Conservation (phyloP, 768 basidiomycete species). For the Xerocomus brunneocitrinus region DNA sequence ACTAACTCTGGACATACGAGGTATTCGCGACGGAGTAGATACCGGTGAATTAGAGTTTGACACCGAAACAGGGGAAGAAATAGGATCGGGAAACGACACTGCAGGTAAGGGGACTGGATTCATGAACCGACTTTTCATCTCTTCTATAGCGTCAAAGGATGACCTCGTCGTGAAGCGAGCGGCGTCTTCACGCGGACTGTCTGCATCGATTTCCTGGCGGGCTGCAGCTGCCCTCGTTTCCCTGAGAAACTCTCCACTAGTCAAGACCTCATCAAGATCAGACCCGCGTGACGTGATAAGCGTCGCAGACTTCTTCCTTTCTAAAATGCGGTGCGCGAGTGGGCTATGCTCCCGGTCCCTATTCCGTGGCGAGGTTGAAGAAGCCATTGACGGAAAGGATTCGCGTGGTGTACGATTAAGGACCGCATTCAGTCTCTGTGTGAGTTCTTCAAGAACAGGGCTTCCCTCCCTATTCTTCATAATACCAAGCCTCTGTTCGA, state of each 20-base stretch:
- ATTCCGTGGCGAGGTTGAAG: constrained; percentile 16
- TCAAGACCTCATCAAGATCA: constrained; percentile 1
- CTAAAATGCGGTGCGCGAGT: constrained; percentile 21
- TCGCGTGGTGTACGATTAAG: constrained; percentile 34
- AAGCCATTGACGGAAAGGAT: constrained; percentile 23
- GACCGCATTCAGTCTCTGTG: constrained; percentile 40
- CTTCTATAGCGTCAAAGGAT: constrained; percentile 51
- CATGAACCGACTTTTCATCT: constrained; percentile 59
- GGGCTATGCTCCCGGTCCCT: constrained; percentile 26
- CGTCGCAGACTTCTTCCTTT: constrained; percentile 17
- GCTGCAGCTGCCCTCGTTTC: constrained; percentile 11
- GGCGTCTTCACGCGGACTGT: constrained; percentile 12
- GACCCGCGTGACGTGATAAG: constrained; percentile 5
- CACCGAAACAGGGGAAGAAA: constrained; percentile 12
- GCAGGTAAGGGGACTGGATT: constrained; percentile 28
- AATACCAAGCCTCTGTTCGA: constrained; percentile 58
- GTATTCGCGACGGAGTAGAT: constrained; percentile 26
- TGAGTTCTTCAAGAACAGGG: constrained; percentile 49
- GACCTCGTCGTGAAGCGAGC: constrained; percentile 19
- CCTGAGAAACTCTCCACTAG: constrained; percentile 5
- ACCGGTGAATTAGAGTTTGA: constrained; percentile 11
- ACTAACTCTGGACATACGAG: constrained; percentile 21
- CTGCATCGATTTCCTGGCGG: constrained; percentile 9
- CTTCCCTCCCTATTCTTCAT: constrained; percentile 50
- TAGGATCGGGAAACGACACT: constrained; percentile 13